Base-by-base conservation (phyloP, 305 asterid genomes). In the Coffea humblotiana region DNA sequence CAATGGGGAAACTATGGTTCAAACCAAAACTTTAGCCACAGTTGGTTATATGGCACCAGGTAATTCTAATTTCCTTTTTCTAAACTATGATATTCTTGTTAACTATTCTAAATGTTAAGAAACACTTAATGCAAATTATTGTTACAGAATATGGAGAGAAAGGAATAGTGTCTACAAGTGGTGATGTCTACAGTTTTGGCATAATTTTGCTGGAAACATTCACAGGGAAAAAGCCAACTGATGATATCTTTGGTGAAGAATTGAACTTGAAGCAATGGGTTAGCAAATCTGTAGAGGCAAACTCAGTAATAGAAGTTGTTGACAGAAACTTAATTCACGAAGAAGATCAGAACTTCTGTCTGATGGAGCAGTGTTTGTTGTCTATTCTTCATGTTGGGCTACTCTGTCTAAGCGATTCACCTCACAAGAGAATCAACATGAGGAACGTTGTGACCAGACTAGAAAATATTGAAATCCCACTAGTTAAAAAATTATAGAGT, bases 31-130 rank as follows among this genome's bases (percentile, higher is more conserved):
- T 3, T 80, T 85, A 63, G 88, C 84, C 43, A 82, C 88, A n/a
- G 64, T 85, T 35, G 88, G 86, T 10, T 82, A 85, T 76, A 82
- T 85, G 77, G 80, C 88, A 67, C 86, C 86, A 80, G 86, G 86
- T 85, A 19, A 67, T 71, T 54, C 40, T 3, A 10, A 5, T 72
- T 43, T 49, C 2, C 25, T 25, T 18, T 60, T 3, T 14, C 0
- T 19, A 11, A 3, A 40, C 43, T 40, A 40, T 40, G 43, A 40
- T 40, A 40, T 3, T 40, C 43, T 40, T 40, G 43, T 3, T 3
- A 40, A 40, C 43, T 5, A 40, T 40, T 3, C 4, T 40, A 40
- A 40, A 40, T 40, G 43, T 40, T 40, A 40, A 40, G 6, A 40
- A 40, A 40, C 43, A 40, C 43, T 40, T 40, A 40, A 40, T 40